phyloP scores from a whole-genome alignment of 2,329 filamentous ascomycete species.

The Helotiales sp. region DNA sequence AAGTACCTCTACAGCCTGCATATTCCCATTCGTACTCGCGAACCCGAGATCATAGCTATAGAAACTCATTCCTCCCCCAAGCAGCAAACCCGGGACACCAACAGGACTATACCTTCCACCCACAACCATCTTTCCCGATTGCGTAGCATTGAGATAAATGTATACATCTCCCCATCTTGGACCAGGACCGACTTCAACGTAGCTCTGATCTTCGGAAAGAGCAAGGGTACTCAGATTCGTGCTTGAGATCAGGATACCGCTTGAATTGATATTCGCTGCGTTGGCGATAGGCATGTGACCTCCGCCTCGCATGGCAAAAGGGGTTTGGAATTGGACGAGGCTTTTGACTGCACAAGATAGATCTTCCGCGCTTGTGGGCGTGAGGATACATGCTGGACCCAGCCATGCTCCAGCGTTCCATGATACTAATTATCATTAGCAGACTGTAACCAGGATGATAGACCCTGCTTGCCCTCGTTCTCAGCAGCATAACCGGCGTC shows the following conservation, averaged over 20 bases:
- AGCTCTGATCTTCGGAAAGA: conserved; percentile 28
- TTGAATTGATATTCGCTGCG: conserved; percentile 48
- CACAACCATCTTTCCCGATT: conserved; percentile 33
- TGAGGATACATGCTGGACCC: conserved; percentile 20
- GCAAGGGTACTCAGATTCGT: conserved; percentile 25
- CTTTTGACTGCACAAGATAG: conserved; percentile 19
- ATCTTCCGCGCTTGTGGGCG: conserved; percentile 13
- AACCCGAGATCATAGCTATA: conserved; percentile 25
- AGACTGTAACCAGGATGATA: background rate
- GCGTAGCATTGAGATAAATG: conserved; percentile 32
- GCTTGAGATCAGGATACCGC: conserved; percentile 50
- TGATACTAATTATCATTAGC: conserved; percentile 10
- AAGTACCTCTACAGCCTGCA: background rate
- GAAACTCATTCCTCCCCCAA: conserved; percentile 36
- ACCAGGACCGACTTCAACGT: conserved; percentile 38
- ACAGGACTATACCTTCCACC: conserved; percentile 40
- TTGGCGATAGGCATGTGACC: conserved; percentile 58
- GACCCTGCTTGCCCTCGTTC: conserved; percentile 12
- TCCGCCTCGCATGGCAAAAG: conserved; percentile 56
- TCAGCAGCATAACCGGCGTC: conserved; percentile 14
- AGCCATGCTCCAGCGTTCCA: conserved; percentile 21
- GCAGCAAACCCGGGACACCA: conserved; percentile 40
- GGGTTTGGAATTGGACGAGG: conserved; percentile 14
- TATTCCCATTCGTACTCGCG: conserved; percentile 22
- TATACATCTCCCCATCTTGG: conserved; percentile 41